Evolutionary conservation across 139 green algal genomes (phyloP).

Genomic region (Tetraselmis striata): DNA sequence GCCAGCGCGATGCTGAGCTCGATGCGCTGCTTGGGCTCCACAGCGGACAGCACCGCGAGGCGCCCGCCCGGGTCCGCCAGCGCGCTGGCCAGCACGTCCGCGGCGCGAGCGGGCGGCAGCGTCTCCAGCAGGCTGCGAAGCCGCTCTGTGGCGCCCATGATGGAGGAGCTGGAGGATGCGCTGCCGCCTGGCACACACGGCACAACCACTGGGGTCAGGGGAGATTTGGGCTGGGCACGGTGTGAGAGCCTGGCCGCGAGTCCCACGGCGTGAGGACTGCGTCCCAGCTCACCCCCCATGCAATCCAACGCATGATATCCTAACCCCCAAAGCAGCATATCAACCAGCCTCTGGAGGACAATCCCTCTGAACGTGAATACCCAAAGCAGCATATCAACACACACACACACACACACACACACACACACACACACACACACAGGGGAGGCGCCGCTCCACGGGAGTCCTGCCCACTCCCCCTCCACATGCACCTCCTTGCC

Average conservation of each 20-base stretch:
- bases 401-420: not conserved
- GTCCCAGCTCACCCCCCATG: not conserved
- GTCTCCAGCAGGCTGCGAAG: conserved; percentile 29
- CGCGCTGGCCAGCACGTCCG: conserved; percentile 38
- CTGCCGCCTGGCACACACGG: conserved; percentile 10
- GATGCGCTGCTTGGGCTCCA: conserved; percentile 17
- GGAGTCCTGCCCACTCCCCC: too few relatives aligned
- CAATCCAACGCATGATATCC: too few relatives aligned
- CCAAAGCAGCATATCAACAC: not conserved
- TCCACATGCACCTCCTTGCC: too few relatives aligned
- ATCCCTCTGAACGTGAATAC: too few relatives aligned
- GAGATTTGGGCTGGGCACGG: not conserved
- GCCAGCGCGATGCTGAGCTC: conserved; percentile 13
- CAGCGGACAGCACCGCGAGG: conserved; percentile 24
- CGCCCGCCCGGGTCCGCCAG: conserved; percentile 15
- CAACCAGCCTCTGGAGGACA: too few relatives aligned
- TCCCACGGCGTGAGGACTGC: not conserved
- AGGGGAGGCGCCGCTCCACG: too few relatives aligned
- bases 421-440: not conserved
- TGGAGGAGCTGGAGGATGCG: not conserved
- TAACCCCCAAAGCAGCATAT: too few relatives aligned
- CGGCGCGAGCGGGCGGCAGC: conserved; percentile 24
- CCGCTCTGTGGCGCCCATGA: conserved; percentile 5
- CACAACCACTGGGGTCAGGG: not conserved
- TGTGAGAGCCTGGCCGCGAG: not conserved